Conservation (phyloP, 208 protist genomes). For the Leishmania martiniquensis region DNA sequence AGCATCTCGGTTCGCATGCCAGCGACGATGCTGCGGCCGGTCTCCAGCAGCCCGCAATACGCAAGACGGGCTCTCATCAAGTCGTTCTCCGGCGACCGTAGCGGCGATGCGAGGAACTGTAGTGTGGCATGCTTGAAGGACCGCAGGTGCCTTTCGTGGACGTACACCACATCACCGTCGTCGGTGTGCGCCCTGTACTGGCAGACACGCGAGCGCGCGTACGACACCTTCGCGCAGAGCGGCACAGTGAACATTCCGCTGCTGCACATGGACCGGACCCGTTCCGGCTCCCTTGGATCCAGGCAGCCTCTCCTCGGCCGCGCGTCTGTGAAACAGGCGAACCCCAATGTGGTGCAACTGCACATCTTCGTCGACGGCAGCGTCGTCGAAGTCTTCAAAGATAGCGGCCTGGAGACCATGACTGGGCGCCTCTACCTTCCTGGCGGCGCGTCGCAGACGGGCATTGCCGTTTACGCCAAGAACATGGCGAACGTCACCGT, state of each 20-base stretch:
- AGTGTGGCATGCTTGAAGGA: conserved; percentile 34
- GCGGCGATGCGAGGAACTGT: conserved; percentile 26
- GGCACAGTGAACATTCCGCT: conserved; percentile 38
- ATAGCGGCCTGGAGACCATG: conserved; percentile 44
- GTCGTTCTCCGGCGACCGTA: conserved; percentile 16
- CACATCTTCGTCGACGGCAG: conserved; percentile 46
- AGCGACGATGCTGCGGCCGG: conserved; percentile 14
- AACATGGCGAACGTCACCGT: conserved; percentile 29
- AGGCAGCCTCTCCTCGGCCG: conserved; percentile 34
- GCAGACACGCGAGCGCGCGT: conserved; percentile 20
- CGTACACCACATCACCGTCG: conserved; percentile 23
- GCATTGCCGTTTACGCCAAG: conserved; percentile 37
- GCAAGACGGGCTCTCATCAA: conserved; percentile 27
- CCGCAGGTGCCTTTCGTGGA: conserved; percentile 47
- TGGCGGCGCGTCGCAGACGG: conserved; percentile 21
- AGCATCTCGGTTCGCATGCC: conserved; percentile 48
- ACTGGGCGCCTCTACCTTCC: conserved; percentile 40
- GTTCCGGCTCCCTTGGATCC: conserved; percentile 39
- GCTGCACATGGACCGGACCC: conserved; percentile 35
- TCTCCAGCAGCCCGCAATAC: conserved; percentile 23
- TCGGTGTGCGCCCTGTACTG: conserved; percentile 42
- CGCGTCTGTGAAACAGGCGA: conserved; percentile 29
- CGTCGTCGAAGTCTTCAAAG: conserved; percentile 55
- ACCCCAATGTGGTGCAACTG: conserved; percentile 29
- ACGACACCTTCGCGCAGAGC: conserved; percentile 21